Conservation (phyloP, 208 protist genomes). For the Wallacemonas collosoma region DNA sequence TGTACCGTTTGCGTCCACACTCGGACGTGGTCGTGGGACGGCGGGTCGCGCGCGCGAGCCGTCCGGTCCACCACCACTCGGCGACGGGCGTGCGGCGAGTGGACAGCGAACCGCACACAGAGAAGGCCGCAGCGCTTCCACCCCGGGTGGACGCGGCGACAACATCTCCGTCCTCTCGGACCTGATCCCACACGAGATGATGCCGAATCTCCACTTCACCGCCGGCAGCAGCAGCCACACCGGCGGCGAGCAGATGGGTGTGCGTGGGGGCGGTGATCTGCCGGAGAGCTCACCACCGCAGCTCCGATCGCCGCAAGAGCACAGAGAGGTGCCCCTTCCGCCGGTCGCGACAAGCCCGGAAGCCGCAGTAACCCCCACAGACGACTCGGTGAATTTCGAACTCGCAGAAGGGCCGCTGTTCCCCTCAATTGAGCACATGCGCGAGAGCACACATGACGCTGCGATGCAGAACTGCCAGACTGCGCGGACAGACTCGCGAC, state of each 20-base stretch:
- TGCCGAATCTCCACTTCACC: background rate
- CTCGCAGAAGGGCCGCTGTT: background rate
- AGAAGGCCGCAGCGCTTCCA: background rate
- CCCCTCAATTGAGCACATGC: background rate
- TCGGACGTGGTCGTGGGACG: too few species aligned
- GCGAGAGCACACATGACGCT: background rate
- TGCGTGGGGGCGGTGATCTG: too few species aligned
- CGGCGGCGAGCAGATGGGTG: background rate
- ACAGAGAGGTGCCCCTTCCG: background rate
- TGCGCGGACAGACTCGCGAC: background rate
- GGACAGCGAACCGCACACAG: background rate
- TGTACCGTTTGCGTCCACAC: background rate
- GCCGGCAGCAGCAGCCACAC: background rate
- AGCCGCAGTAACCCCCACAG: background rate
- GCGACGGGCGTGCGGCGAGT: background rate
- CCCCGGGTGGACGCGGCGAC: conserved; percentile 2
- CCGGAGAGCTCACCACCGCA: background rate
- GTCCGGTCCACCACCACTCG: too few species aligned
- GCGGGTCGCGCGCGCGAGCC: too few species aligned
- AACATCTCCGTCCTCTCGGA: conserved; percentile 10
- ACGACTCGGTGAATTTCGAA: conserved; percentile 1
- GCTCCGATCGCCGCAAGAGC: background rate
- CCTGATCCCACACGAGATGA: conserved; percentile 3
- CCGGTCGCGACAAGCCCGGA: too few species aligned
- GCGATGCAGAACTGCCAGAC: background rate